Evolutionary conservation across 2,329 filamentous ascomycete species (phyloP).

Genomic region (Cladophialophora carrionii): DNA sequence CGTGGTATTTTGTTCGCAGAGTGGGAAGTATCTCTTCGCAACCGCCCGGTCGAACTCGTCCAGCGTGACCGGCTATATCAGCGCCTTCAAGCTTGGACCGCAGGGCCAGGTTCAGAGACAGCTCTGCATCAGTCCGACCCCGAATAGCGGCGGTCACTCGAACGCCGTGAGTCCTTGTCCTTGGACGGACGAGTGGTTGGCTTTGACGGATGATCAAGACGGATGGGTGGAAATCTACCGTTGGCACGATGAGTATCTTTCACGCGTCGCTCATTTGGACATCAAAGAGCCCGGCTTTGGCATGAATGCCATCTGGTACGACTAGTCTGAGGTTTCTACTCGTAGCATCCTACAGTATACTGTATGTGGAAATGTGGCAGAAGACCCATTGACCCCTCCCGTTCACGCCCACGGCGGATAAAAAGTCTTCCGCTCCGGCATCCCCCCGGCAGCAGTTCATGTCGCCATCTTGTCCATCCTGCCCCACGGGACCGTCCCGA

Average conservation of each 20-base stretch:
- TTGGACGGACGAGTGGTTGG: slow-evolving; percentile 87
- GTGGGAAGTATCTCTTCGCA: slow-evolving; percentile 77
- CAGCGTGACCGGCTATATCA: slow-evolving; percentile 77
- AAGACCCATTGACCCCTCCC: background rate
- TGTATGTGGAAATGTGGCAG: background rate
- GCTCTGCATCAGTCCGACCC: slow-evolving; percentile 79
- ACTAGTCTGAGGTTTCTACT: slow-evolving; percentile 50
- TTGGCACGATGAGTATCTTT: slow-evolving; percentile 80
- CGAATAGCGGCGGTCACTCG: slow-evolving; percentile 83
- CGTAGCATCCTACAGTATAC: background rate
- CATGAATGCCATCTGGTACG: slow-evolving; percentile 97
- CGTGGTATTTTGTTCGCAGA: slow-evolving; percentile 73
- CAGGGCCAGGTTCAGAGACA: slow-evolving; percentile 74
- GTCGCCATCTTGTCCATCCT: background rate
- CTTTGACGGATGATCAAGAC: slow-evolving; percentile 84
- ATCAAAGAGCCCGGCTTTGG: slow-evolving; percentile 87
- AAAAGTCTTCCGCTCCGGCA: background rate
- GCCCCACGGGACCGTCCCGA: background rate
- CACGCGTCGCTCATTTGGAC: slow-evolving; percentile 73
- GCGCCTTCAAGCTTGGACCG: slow-evolving; percentile 72
- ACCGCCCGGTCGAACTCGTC: slow-evolving; percentile 78
- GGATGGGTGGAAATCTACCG: slow-evolving; percentile 87
- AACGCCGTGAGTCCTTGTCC: slow-evolving; percentile 85
- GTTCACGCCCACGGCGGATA: background rate
- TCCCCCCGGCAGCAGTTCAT: background rate